phyloP scores from a whole-genome alignment of 345 rosid genomes.

The Acer saccharum region DNA sequence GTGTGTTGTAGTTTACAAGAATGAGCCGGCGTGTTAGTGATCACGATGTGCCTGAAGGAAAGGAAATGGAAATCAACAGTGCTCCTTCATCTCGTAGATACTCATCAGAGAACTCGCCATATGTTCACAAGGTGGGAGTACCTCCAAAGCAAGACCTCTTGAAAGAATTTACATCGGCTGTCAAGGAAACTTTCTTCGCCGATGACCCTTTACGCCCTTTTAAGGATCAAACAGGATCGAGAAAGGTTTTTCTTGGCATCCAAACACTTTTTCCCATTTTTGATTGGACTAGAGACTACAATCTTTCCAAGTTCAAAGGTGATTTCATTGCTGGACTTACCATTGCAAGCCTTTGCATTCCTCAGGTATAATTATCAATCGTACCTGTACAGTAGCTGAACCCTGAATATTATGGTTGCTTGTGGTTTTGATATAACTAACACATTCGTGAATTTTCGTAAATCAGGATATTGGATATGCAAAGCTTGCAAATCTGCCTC shows the following conservation, averaged over 20 bases:
- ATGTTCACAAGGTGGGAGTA: constrained; percentile 73
- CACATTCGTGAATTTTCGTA: background rate
- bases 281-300: constrained; percentile 74
- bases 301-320: constrained; percentile 62
- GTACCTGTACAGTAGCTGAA: too few species aligned
- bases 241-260: constrained; percentile 58
- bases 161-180: constrained; percentile 49
- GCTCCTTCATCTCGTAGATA: constrained; percentile 15
- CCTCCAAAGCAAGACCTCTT: constrained; percentile 80
- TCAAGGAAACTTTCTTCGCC: constrained; percentile 81
- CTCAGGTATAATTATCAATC: constrained; percentile 62
- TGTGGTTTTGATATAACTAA: too few species aligned
- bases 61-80: constrained; percentile 13
- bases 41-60: background rate
- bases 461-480: constrained; percentile 91
- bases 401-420: too few species aligned
- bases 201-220: constrained; percentile 85
- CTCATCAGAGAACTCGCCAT: constrained; percentile 24
- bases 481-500: constrained; percentile 77
- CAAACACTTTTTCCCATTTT: constrained; percentile 84
- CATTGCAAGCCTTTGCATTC: constrained; percentile 97
- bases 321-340: constrained; percentile 89
- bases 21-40: background rate
- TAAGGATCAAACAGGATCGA: constrained; percentile 69
- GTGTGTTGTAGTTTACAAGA: background rate